Evolutionary conservation across 208 protist genomes (phyloP), one percentile per base, ranked within the genome.

Genomic region (Trypanosoma rangeli): DNA sequence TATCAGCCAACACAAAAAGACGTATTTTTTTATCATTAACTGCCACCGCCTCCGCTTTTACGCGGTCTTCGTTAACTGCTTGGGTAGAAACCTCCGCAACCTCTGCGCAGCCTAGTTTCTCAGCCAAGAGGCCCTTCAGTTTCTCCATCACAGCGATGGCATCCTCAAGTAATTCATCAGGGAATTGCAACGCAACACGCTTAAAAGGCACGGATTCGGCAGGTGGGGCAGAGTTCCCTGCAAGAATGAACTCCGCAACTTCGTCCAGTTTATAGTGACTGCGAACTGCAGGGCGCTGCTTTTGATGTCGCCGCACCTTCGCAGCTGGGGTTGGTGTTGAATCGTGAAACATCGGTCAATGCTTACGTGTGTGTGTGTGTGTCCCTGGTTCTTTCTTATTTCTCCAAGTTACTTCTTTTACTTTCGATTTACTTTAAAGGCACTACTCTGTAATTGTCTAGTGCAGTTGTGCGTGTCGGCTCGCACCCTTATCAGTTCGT

Each of bases 1-100:
- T 97, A 80, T 98, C 94, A 9, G 87, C 92, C 8, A 98, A 61
- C 13, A 95, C 80, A 69, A 92, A 92, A 52, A 95, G 72, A 13
- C 84, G 89, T 24, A 85, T 56, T 44, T 48, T 20, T 49, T 55
- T 58, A 13, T 70, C 61, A 33, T 49, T 29, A 52, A 33, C 18
- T 4, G 29, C 24, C 12, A 54, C 39, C 24, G 48, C n/a, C 44
- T 49, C 1, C 56, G 35, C 12, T 62, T 72, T 55, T 64, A 39
- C 3, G 29, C 22, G 20, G 49, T 68, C 15, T 20, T 37, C 20
- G 68, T 55, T 9, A 16, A 39, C 31, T 33, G 39, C 39, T 15
- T 8, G 35, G 61, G 67, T 3, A 24, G 12, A 20, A 13, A 24
- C 16, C 1, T 62, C 39, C 58, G 78, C 82, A 16, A 35, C 65